phyloP scores from a whole-genome alignment of 2,329 filamentous ascomycete genomes.

The Curvularia hawaiiensis region DNA sequence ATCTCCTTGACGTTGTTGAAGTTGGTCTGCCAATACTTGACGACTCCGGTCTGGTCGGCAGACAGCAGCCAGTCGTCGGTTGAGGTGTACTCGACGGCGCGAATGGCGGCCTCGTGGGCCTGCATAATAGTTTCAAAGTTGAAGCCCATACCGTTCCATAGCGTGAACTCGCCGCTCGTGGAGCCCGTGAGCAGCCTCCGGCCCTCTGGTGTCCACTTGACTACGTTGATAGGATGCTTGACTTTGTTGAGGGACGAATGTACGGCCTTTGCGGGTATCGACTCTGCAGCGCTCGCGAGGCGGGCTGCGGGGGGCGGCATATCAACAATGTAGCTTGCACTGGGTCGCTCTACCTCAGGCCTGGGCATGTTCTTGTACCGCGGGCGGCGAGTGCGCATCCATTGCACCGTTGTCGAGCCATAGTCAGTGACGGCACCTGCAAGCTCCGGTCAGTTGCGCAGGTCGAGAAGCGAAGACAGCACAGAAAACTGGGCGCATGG shows the following conservation, averaged over 20 bases:
- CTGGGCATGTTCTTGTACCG: conserved; percentile 73
- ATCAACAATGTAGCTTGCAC: conserved; percentile 87
- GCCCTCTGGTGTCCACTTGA: conserved; percentile 96
- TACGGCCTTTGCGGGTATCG: conserved; percentile 90
- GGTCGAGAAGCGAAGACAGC: no score
- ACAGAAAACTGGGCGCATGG: neutral
- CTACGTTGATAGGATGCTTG: conserved; percentile 95
- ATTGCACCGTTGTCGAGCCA: conserved; percentile 86
- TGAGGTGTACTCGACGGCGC: conserved; percentile 85
- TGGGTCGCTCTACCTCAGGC: conserved; percentile 83
- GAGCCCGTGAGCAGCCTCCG: conserved; percentile 89
- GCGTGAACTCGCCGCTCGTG: conserved; percentile 94
- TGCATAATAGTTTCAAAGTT: conserved; percentile 99
- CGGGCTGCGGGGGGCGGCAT: conserved; percentile 86
- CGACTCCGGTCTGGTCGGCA: conserved; percentile 89
- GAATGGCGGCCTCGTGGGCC: conserved; percentile 87
- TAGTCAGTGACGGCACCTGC: conserved; percentile 93
- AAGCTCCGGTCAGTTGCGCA: conserved; percentile 4
- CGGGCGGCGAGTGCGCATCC: conserved; percentile 82
- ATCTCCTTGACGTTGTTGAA: conserved; percentile 99
- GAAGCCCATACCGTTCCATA: conserved; percentile 99
- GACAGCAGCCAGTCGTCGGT: conserved; percentile 97
- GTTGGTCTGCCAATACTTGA: conserved; percentile 99
- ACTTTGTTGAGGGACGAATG: conserved; percentile 99
- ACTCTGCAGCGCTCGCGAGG: conserved; percentile 76